Conservation (phyloP, 257 asterid genomes). For the Primulina huaijiensis region DNA sequence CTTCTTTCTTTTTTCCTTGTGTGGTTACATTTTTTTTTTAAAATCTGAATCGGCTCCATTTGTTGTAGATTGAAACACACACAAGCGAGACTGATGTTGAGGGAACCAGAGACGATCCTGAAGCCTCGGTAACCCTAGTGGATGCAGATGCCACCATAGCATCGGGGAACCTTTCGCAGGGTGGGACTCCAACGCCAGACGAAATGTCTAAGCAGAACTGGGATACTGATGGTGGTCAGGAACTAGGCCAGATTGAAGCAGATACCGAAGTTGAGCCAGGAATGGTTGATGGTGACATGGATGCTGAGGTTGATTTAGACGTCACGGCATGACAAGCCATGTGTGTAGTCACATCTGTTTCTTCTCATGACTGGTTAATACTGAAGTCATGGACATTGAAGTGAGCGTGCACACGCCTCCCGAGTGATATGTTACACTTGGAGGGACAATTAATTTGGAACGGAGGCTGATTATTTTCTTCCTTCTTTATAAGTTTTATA, state of each 20-base stretch:
- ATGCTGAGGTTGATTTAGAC: slow-evolving; percentile 60
- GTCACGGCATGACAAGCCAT: slow-evolving; percentile 34
- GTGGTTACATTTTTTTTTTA: background rate
- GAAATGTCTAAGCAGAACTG: slow-evolving; percentile 64
- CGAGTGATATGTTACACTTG: background rate
- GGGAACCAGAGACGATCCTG: slow-evolving; percentile 49
- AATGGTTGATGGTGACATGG: slow-evolving; percentile 55
- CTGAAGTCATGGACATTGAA: too few species aligned
- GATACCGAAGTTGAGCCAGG: slow-evolving; percentile 44
- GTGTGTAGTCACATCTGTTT: background rate
- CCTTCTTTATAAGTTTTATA: background rate
- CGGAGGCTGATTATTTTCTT: background rate
- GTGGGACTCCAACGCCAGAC: slow-evolving; percentile 69
- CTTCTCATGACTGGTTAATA: background rate
- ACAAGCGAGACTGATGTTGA: slow-evolving; percentile 58
- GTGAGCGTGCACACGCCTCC: too few species aligned
- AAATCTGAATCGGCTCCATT: background rate
- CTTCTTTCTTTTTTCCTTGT: background rate
- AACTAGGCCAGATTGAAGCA: slow-evolving; percentile 60
- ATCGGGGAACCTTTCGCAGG: slow-evolving; percentile 49
- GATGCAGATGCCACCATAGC: slow-evolving; percentile 50
- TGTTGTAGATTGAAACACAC: slow-evolving; percentile 43
- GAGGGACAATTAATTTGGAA: background rate
- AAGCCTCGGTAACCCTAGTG: slow-evolving; percentile 44
- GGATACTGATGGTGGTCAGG: slow-evolving; percentile 57